Percentiles rank a stretch among this genome's conserved stretches.
phyloP scores from a whole-genome alignment of 257 asterid species.

The Cynanchum wilfordii region DNA sequence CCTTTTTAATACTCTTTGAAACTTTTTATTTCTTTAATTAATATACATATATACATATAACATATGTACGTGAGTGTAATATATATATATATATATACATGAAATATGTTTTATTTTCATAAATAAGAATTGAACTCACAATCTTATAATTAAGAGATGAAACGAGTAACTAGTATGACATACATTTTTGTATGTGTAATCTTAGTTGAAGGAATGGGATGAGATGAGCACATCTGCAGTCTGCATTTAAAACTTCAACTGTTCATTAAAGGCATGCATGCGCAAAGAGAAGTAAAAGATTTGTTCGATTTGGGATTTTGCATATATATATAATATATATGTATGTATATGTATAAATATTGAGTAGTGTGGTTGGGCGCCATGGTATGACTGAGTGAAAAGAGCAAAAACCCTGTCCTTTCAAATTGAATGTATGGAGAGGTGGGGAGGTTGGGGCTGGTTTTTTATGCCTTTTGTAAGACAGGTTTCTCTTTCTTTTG shows the following conservation, averaged over 20 bases:
- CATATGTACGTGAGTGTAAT: too few relatives aligned
- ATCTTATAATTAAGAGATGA: too few relatives aligned
- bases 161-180: too few relatives aligned
- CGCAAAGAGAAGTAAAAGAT: constrained; percentile 21
- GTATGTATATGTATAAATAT: too few relatives aligned
- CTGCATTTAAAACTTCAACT: constrained; percentile 23
- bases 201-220: constrained; percentile 18
- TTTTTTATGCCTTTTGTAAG: constrained; percentile 25
- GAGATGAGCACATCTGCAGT: constrained; percentile 16
- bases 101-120: too few relatives aligned
- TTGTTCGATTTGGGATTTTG: neutral
- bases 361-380: neutral
- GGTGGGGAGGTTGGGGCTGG: neutral
- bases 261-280: constrained; percentile 29
- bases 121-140: too few relatives aligned
- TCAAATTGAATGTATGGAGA: constrained; percentile 14
- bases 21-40: too few relatives aligned
- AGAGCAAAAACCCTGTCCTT: constrained; percentile 20
- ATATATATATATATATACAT: too few relatives aligned
- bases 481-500: constrained; percentile 29
- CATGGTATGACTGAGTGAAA: constrained; percentile 3
- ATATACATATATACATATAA: too few relatives aligned
- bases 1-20: too few relatives aligned
- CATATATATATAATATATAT: neutral
- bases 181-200: neutral